These are phyloP conservation scores for Phytophthora sp. DNA, from an alignment of 352 stramenopile species.

Conservation along the genomic window DNA sequence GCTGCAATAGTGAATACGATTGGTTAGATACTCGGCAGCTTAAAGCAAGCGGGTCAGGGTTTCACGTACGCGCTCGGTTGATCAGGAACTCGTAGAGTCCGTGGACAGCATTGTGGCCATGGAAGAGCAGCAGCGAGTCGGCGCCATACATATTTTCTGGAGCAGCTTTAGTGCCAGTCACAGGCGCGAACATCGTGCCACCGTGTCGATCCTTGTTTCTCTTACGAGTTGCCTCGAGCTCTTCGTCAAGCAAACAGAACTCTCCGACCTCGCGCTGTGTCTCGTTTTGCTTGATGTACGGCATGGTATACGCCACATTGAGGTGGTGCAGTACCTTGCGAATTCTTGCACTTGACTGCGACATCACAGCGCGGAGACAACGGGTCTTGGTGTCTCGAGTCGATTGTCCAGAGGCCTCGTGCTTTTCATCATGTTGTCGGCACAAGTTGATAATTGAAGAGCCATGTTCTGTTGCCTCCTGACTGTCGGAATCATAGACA, in stretches of 20 bases:
- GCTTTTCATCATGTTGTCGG: conserved; percentile 31
- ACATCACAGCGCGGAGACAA: conserved; percentile 64
- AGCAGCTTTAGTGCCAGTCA: conserved; percentile 20
- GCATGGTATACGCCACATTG: conserved; percentile 61
- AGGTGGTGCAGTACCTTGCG: conserved; percentile 72
- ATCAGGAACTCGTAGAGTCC: conserved; percentile 81
- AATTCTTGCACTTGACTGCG: conserved; percentile 65
- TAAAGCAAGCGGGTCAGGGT: background rate
- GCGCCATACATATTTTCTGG: conserved; percentile 54
- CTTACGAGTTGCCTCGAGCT: conserved; percentile 37
- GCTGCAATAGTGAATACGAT: conserved; percentile 36
- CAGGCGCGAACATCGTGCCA: conserved; percentile 6
- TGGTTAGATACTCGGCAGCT: conserved; percentile 7
- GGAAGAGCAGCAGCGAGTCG: conserved; percentile 71
- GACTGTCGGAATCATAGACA: conserved; percentile 28
- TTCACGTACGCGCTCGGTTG: conserved; percentile 74
- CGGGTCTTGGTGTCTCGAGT: conserved; percentile 11
- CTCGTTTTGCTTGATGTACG: conserved; percentile 55
- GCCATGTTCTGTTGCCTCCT: background rate
- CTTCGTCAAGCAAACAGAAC: conserved; percentile 56
- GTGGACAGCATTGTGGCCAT: conserved; percentile 67
- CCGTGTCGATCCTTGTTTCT: conserved; percentile 24
- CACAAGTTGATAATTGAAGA: conserved; percentile 49
- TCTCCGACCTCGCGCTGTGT: conserved; percentile 51
- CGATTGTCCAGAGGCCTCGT: background rate